Conservation (phyloP, 2,329 filamentous ascomycete species). For the Nigrograna mackinnonii region DNA sequence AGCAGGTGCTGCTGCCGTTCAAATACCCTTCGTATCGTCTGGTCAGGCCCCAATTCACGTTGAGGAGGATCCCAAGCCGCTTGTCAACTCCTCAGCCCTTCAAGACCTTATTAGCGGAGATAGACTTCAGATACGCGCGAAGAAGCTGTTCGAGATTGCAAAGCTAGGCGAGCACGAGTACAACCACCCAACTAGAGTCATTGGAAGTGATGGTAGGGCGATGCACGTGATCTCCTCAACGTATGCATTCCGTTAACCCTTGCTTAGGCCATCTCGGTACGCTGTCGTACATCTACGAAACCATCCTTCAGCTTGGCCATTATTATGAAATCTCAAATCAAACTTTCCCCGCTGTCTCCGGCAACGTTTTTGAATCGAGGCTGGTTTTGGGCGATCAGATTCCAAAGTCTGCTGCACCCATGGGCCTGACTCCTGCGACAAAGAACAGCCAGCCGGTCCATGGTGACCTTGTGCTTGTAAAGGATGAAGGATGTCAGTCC, state of each 20-base stretch:
- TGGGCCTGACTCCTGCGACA: conserved; percentile 41
- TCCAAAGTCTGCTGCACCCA: conserved; percentile 36
- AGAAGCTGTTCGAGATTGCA: conserved; percentile 45
- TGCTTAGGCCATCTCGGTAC: conserved; percentile 35
- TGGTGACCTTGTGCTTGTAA: conserved; percentile 35
- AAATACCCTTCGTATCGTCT: conserved; percentile 32
- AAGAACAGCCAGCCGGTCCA: conserved; percentile 41
- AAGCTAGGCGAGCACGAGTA: conserved; percentile 46
- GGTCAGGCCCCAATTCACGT: conserved; percentile 25
- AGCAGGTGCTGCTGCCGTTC: conserved; percentile 27
- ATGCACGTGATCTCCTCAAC: conserved; percentile 15
- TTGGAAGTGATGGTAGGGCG: conserved; percentile 36
- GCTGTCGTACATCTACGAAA: conserved; percentile 43
- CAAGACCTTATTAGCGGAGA: conserved; percentile 40
- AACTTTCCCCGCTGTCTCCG: conserved; percentile 38
- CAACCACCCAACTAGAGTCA: conserved; percentile 47
- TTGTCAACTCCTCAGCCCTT: conserved; percentile 38
- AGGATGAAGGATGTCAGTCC: conserved; percentile 35
- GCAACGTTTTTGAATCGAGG: conserved; percentile 39
- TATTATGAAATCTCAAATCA: conserved; percentile 45
- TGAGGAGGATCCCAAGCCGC: conserved; percentile 27
- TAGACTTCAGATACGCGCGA: conserved; percentile 31
- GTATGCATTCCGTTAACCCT: conserved; percentile 9
- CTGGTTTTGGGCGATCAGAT: conserved; percentile 37
- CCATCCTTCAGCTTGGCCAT: conserved; percentile 38